Conservation (phyloP, 1,284 basidiomycete genomes). For the Sporisorium sorghi region DNA sequence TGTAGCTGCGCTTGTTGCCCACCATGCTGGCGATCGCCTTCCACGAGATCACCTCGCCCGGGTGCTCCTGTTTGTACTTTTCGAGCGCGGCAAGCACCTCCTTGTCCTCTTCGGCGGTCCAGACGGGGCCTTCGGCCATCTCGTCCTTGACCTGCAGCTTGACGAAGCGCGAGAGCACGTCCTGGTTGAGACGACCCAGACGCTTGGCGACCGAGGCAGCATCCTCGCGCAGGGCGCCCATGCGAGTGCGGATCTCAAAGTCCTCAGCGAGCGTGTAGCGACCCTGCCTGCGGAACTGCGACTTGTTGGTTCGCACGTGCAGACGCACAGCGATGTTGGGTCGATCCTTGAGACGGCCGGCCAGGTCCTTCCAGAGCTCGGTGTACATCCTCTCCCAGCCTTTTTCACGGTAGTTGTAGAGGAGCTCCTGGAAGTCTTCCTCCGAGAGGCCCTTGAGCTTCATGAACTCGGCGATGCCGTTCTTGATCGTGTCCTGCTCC, state of each 20-base stretch:
- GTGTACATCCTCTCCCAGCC: slow-evolving; percentile 48
- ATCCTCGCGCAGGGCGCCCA: slow-evolving; percentile 34
- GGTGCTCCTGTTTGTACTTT: slow-evolving; percentile 44
- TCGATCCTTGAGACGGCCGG: slow-evolving; percentile 38
- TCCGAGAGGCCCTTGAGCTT: slow-evolving; percentile 40
- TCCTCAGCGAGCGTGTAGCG: slow-evolving; percentile 49
- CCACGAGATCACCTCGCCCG: slow-evolving; percentile 47
- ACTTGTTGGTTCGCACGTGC: slow-evolving; percentile 47
- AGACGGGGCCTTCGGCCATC: slow-evolving; percentile 35
- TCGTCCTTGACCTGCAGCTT: slow-evolving; percentile 44
- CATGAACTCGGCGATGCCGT: slow-evolving; percentile 45
- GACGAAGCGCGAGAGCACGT: slow-evolving; percentile 43
- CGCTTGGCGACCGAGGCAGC: slow-evolving; percentile 45
- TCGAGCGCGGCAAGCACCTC: slow-evolving; percentile 45
- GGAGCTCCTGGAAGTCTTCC: slow-evolving; percentile 50
- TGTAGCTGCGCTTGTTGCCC: slow-evolving; percentile 54
- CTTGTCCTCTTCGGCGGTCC: slow-evolving; percentile 50
- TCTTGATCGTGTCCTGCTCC: slow-evolving; percentile 51
- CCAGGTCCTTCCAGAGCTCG: slow-evolving; percentile 53
- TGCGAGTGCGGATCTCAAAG: slow-evolving; percentile 32
- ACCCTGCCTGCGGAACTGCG: slow-evolving; percentile 46
- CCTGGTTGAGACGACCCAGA: slow-evolving; percentile 49
- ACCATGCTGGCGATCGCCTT: slow-evolving; percentile 46
- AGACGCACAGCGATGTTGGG: slow-evolving; percentile 50
- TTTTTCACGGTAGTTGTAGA: slow-evolving; percentile 51